These are phyloP conservation scores for Teratosphaeria gauchensis DNA, from an alignment of 2,329 filamentous ascomycete genomes.

Conservation along the genomic window DNA sequence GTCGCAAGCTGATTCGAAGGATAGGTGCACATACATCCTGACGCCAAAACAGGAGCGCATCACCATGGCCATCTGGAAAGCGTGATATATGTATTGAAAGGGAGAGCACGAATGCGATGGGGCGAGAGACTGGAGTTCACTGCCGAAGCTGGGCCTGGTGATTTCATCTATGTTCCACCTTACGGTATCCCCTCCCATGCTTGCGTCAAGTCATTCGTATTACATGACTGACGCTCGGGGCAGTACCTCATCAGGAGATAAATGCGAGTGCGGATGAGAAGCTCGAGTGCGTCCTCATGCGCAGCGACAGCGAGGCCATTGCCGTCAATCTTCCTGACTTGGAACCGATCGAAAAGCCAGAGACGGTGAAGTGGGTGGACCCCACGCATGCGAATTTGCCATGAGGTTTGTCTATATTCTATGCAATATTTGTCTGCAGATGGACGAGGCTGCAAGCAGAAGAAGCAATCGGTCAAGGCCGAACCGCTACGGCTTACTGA, in stretches of 20 bases:
- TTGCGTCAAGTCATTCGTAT: not conserved
- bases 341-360: conserved; percentile 34
- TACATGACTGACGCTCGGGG: not conserved
- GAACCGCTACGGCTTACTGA: too few species aligned
- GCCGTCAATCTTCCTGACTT: conserved; percentile 36
- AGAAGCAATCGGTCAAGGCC: too few species aligned
- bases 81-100: conserved; percentile 38
- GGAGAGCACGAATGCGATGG: conserved; percentile 38
- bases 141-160: conserved; percentile 36
- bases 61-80: conserved; percentile 38
- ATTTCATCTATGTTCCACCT: conserved; percentile 39
- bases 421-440: too few species aligned
- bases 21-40: conserved; percentile 32
- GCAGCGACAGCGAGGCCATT: conserved; percentile 36
- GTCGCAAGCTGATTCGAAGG: not conserved
- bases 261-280: conserved; percentile 34
- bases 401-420: not conserved
- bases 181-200: conserved; percentile 15
- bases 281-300: conserved; percentile 35
- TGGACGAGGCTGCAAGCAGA: too few species aligned
- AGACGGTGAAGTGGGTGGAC: conserved; percentile 37
- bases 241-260: conserved; percentile 36
- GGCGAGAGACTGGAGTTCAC: conserved; percentile 36
- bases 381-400: conserved; percentile 27
- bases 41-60: conserved; percentile 38